Evolutionary conservation across 352 stramenopile species (phyloP).

Genomic region (Phytophthora syringae): DNA sequence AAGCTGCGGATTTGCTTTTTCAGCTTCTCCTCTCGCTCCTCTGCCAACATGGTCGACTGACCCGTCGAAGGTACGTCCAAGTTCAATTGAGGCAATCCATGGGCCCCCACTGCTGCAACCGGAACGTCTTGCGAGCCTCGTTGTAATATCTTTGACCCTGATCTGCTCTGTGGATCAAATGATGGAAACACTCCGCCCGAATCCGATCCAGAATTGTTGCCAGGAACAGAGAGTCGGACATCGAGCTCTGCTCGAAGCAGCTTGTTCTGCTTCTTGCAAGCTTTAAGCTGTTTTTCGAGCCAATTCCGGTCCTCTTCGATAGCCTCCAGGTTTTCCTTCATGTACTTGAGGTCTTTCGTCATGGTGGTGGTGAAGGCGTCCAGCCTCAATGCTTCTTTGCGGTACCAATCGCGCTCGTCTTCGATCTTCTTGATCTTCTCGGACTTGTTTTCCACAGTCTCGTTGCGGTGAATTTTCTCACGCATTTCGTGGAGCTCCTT

Average conservation of each 20-base stretch:
- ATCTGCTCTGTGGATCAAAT: slow-evolving; percentile 45
- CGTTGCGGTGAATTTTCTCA: slow-evolving; percentile 90
- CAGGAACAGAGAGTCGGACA: slow-evolving; percentile 48
- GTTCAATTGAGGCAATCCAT: slow-evolving; percentile 45
- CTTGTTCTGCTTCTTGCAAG: slow-evolving; percentile 95
- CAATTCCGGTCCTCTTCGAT: slow-evolving; percentile 93
- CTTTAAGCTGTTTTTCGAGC: slow-evolving; percentile 94
- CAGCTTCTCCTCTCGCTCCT: slow-evolving; percentile 76
- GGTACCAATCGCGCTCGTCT: slow-evolving; percentile 95
- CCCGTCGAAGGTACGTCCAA: slow-evolving; percentile 28
- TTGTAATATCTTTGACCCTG: slow-evolving; percentile 12
- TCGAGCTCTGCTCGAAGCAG: slow-evolving; percentile 85
- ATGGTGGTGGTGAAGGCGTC: slow-evolving; percentile 92
- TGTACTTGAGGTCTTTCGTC: slow-evolving; percentile 93
- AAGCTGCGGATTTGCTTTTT: slow-evolving; percentile 69
- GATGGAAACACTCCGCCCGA: slow-evolving; percentile 32
- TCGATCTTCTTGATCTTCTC: slow-evolving; percentile 94
- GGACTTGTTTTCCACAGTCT: slow-evolving; percentile 86
- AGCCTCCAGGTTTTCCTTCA: slow-evolving; percentile 92
- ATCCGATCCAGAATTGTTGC: slow-evolving; percentile 37
- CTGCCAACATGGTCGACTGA: slow-evolving; percentile 28
- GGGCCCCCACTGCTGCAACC: background rate
- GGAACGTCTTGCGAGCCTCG: slow-evolving; percentile 25
- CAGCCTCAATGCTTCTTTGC: slow-evolving; percentile 90
- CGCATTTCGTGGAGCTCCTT: slow-evolving; percentile 94